Conservation (phyloP, 2,329 filamentous ascomycete species). For the Cladosporium austrohemisphaericum region DNA sequence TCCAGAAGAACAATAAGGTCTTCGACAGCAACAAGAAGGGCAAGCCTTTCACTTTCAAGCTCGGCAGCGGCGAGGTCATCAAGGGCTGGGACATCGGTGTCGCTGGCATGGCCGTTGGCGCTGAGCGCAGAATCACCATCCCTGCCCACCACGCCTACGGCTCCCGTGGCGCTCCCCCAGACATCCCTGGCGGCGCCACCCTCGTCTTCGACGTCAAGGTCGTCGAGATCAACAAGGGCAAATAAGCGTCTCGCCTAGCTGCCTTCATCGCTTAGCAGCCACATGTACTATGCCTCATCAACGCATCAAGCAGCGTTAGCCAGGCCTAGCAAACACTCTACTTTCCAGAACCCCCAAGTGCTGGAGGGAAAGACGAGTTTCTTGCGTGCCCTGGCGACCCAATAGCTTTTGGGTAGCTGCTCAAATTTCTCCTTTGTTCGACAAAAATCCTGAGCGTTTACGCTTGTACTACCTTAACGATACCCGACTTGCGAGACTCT, state of each 20-base stretch:
- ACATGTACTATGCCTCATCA: slow-evolving; percentile 13
- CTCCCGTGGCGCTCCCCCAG: slow-evolving; percentile 67
- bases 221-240: slow-evolving; percentile 44
- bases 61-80: slow-evolving; percentile 92
- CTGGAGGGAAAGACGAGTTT: slow-evolving; percentile 36
- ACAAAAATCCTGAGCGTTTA: slow-evolving; percentile 1
- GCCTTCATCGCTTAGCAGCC: not conserved
- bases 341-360: slow-evolving; percentile 32
- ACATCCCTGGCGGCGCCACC: slow-evolving; percentile 87
- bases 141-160: slow-evolving; percentile 87
- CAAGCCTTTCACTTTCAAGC: slow-evolving; percentile 94
- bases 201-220: slow-evolving; percentile 76
- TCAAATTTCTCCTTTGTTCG: slow-evolving; percentile 13
- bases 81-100: slow-evolving; percentile 98
- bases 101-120: slow-evolving; percentile 85
- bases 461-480: slow-evolving; percentile 17
- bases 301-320: not conserved
- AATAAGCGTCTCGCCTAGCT: slow-evolving; percentile 20
- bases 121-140: slow-evolving; percentile 88
- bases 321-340: slow-evolving; percentile 24
- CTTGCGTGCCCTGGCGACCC: not conserved
- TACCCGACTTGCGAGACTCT: slow-evolving; percentile 26
- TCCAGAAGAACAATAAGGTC: slow-evolving; percentile 79
- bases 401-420: slow-evolving; percentile 12
- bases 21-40: slow-evolving; percentile 99